Percentiles rank a stretch among this genome's conserved stretches.
These are phyloP conservation scores for Globisporangium uncinulatum DNA, from an alignment of 352 stramenopile species.

Conservation along the genomic window DNA sequence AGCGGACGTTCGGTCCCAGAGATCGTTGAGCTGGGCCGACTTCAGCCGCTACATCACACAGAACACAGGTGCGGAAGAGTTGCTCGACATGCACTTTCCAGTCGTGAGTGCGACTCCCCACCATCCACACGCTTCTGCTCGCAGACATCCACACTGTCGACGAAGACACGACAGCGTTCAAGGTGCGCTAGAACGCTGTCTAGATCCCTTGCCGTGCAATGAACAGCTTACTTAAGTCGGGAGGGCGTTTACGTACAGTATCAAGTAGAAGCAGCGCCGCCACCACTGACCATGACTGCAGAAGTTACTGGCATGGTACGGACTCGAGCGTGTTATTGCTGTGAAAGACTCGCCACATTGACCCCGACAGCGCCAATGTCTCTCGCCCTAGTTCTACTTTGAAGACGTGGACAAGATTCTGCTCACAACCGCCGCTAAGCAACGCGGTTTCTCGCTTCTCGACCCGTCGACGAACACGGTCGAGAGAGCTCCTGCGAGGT, in stretches of 20 bases:
- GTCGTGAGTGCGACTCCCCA: background rate
- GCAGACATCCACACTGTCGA: slow-evolving; percentile 1
- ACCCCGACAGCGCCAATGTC: background rate
- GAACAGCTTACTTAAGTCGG: too few relatives aligned
- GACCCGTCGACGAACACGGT: slow-evolving; percentile 21
- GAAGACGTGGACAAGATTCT: slow-evolving; percentile 31
- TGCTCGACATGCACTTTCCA: too few relatives aligned
- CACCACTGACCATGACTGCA: slow-evolving; percentile 27
- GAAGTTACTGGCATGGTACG: slow-evolving; percentile 41
- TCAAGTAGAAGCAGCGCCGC: slow-evolving; percentile 17
- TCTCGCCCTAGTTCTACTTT: slow-evolving; percentile 23
- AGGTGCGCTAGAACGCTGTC: background rate
- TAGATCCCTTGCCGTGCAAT: background rate
- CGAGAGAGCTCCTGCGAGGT: slow-evolving; percentile 8
- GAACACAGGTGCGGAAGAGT: slow-evolving; percentile 19
- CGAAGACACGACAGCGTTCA: slow-evolving; percentile 9
- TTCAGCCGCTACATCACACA: slow-evolving; percentile 43
- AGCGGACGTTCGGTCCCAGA: slow-evolving; percentile 28
- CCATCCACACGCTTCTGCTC: background rate
- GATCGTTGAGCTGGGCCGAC: slow-evolving; percentile 32
- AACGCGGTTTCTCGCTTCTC: slow-evolving; percentile 34
- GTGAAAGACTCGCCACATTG: background rate
- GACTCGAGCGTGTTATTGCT: background rate
- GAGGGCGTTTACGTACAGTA: slow-evolving; percentile 12
- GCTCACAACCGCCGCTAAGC: slow-evolving; percentile 21